A percentile compares a stretch with the other conserved stretches of the same genome.
Conservation (phyloP, 2,329 filamentous ascomycete genomes). For the Dactylonectria macrodidyma region DNA sequence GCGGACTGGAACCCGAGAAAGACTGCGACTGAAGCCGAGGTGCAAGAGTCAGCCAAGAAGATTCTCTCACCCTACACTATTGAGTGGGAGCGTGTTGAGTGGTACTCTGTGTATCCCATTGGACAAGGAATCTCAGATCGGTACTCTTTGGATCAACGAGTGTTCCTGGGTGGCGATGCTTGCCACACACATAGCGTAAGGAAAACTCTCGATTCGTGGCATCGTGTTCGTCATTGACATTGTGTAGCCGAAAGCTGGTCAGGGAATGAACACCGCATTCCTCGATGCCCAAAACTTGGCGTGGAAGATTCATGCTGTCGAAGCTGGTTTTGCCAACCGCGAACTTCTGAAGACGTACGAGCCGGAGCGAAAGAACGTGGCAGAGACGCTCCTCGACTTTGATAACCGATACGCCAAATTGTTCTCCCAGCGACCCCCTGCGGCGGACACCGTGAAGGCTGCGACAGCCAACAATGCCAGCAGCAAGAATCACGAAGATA, state of each 20-base stretch:
- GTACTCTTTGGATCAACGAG: conserved; percentile 77
- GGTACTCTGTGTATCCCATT: conserved; percentile 85
- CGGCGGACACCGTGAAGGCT: conserved; percentile 79
- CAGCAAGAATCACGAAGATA: conserved; percentile 66
- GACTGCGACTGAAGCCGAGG: conserved; percentile 74
- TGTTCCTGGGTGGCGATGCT: conserved; percentile 84
- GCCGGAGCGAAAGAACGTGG: conserved; percentile 85
- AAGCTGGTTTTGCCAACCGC: conserved; percentile 83
- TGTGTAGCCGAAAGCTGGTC: conserved; percentile 80
- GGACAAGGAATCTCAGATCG: conserved; percentile 80
- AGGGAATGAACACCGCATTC: conserved; percentile 87
- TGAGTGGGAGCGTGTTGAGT: conserved; percentile 77
- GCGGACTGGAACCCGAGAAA: conserved; percentile 73
- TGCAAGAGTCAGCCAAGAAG: conserved; percentile 75
- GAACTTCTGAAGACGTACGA: conserved; percentile 88
- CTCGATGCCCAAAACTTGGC: conserved; percentile 89
- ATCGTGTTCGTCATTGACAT: conserved; percentile 36
- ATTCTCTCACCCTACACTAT: conserved; percentile 78
- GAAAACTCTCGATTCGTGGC: conserved; percentile 53
- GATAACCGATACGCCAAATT: conserved; percentile 92
- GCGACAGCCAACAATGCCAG: conserved; percentile 62
- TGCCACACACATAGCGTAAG: conserved; percentile 83
- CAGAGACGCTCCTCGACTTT: conserved; percentile 87
- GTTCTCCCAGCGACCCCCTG: conserved; percentile 85
- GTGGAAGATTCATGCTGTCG: conserved; percentile 96